Conservation (phyloP, 768 basidiomycete species). For the Lactifluus echinatus region DNA sequence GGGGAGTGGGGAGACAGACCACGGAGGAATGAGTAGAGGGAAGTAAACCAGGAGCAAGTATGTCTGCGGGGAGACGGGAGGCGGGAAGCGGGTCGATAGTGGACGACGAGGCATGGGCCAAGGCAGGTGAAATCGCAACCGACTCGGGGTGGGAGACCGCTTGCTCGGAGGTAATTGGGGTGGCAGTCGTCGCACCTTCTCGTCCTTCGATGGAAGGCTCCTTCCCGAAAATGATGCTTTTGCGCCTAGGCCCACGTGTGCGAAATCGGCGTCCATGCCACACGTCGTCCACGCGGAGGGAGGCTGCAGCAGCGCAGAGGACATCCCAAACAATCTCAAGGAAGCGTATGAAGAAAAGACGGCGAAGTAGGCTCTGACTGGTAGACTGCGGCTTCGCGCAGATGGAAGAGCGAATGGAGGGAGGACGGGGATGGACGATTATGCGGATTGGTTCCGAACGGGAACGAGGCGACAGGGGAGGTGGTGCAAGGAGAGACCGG, state of each 20-base stretch:
- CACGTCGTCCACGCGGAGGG: constrained; percentile 26
- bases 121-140: background rate
- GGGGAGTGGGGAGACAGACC: background rate
- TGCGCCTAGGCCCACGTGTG: background rate
- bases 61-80: constrained; percentile 1
- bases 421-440: constrained; percentile 2
- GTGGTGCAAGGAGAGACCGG: constrained; percentile 19
- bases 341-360: constrained; percentile 63
- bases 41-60: background rate
- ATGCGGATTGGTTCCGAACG: constrained; percentile 18
- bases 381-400: constrained; percentile 10
- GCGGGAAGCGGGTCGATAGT: background rate
- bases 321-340: constrained; percentile 63
- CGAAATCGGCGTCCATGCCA: constrained; percentile 13
- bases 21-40: background rate
- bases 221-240: background rate
- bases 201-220: background rate
- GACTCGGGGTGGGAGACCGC: background rate
- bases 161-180: background rate
- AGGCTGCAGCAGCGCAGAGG: constrained; percentile 53
- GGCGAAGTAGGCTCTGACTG: constrained; percentile 28
- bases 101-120: background rate
- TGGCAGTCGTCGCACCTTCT: background rate
- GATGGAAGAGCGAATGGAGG: constrained; percentile 12
- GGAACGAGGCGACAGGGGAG: constrained; percentile 17